Evolutionary conservation across 2,329 filamentous ascomycete genomes (phyloP).

Genomic region (Aspergillus calidoustus): DNA sequence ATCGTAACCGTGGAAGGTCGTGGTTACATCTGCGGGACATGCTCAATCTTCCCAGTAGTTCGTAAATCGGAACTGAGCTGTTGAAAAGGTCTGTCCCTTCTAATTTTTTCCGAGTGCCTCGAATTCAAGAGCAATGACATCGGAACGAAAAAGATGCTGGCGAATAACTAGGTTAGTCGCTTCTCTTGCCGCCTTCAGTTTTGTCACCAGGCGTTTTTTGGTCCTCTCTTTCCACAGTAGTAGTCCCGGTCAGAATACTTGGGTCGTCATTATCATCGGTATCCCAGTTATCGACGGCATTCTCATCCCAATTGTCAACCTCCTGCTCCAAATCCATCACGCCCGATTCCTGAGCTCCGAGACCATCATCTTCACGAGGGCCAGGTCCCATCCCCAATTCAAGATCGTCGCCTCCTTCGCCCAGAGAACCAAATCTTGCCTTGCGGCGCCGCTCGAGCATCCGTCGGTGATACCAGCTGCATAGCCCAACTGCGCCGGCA

Average conservation of each 20-base stretch:
- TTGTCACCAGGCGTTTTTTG: slow-evolving; percentile 29
- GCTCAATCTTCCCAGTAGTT: neutral
- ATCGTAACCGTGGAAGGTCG: slow-evolving; percentile 7
- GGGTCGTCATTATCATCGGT: slow-evolving; percentile 55
- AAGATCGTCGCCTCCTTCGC: slow-evolving; percentile 63
- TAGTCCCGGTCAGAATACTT: slow-evolving; percentile 12
- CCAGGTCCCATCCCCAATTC: slow-evolving; percentile 67
- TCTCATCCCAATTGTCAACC: slow-evolving; percentile 94
- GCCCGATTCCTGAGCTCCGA: slow-evolving; percentile 66
- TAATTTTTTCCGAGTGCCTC: neutral
- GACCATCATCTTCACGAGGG: slow-evolving; percentile 39
- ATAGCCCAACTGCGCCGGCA: slow-evolving; percentile 70
- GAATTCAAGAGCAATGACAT: neutral
- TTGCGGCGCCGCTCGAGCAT: slow-evolving; percentile 88
- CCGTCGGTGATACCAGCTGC: slow-evolving; percentile 90
- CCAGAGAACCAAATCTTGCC: slow-evolving; percentile 73
- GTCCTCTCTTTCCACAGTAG: slow-evolving; percentile 18
- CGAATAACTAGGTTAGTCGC: slow-evolving; percentile 31
- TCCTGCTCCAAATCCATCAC: slow-evolving; percentile 75
- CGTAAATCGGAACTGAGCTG: neutral
- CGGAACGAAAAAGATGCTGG: neutral
- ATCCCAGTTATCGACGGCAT: slow-evolving; percentile 70
- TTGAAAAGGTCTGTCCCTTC: neutral
- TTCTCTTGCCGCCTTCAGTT: slow-evolving; percentile 36
- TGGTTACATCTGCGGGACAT: slow-evolving; percentile 7